These are phyloP conservation scores for Microdochium bolleyi DNA, from an alignment of 2,329 filamentous ascomycete species.

Conservation along the genomic window DNA sequence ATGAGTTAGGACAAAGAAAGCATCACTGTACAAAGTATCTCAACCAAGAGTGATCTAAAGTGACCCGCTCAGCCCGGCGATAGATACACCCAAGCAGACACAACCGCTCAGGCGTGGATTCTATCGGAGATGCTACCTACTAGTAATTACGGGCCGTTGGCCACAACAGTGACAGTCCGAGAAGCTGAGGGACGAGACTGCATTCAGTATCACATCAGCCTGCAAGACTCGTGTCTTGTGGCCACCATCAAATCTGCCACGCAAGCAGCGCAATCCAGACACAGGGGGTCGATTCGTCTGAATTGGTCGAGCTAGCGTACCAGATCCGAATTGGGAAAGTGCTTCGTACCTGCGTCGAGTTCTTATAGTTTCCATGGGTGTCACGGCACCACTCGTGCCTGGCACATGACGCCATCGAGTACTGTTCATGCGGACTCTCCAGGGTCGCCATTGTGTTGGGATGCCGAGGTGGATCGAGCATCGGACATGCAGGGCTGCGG, in stretches of 20 bases:
- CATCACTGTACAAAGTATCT: not conserved
- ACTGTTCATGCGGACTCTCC: not conserved
- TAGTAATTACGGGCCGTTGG: not conserved
- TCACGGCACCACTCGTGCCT: not conserved
- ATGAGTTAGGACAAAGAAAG: not conserved
- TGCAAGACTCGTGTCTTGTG: not conserved
- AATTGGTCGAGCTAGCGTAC: not conserved
- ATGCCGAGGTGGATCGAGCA: not conserved
- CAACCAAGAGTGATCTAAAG: not conserved
- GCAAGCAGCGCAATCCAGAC: not conserved
- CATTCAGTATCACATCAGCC: not conserved
- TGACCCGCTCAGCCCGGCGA: not conserved
- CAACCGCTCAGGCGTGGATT: not conserved
- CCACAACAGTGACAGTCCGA: not conserved
- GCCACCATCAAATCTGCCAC: not conserved
- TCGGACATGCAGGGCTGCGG: not conserved
- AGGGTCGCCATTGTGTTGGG: not conserved
- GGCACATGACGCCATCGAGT: not conserved
- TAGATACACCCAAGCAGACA: not conserved
- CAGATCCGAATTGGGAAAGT: not conserved
- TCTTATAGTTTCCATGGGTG: not conserved
- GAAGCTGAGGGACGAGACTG: not conserved
- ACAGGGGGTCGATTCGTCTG: not conserved
- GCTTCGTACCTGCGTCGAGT: not conserved
- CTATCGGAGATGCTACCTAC: not conserved